Evolutionary conservation across 1,284 basidiomycete genomes (phyloP).

Genomic region (Irpex lacteus): DNA sequence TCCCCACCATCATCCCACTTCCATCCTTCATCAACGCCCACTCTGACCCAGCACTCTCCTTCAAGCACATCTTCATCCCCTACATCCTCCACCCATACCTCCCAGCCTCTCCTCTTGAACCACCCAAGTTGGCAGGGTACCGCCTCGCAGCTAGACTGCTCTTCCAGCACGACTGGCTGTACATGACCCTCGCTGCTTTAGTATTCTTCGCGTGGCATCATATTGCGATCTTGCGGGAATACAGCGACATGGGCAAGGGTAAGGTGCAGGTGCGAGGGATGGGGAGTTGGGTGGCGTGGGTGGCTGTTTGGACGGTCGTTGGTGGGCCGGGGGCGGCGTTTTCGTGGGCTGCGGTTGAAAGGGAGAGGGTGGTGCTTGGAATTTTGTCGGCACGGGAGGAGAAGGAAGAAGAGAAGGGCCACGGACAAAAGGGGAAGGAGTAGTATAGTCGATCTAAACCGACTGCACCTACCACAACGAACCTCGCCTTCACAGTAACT

Average conservation of each 20-base stretch:
- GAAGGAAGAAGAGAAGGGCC: background rate
- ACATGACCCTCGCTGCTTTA: slow-evolving; percentile 7
- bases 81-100: slow-evolving; percentile 13
- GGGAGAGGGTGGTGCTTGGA: slow-evolving; percentile 2
- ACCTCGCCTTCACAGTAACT: too few species aligned
- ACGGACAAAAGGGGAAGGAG: background rate
- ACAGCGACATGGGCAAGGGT: too few species aligned
- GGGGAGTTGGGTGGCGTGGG: background rate
- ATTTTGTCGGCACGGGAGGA: background rate
- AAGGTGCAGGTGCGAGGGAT: background rate
- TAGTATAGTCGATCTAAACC: background rate
- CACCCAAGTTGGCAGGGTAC: background rate
- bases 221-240: background rate
- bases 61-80: slow-evolving; percentile 14
- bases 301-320: background rate
- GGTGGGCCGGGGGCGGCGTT: slow-evolving; percentile 14
- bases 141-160: slow-evolving; percentile 8
- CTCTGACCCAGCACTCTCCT: slow-evolving; percentile 8
- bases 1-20: slow-evolving; percentile 6
- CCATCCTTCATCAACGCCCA: background rate
- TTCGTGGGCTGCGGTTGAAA: slow-evolving; percentile 10
- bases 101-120: background rate
- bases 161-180: slow-evolving; percentile 15
- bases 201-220: slow-evolving; percentile 11
- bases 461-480: too few species aligned